A percentile compares a stretch with the other conserved stretches of the same genome.
Conservation (phyloP, 2,329 filamentous ascomycete species). For the Aspergillus novoparasiticus region DNA sequence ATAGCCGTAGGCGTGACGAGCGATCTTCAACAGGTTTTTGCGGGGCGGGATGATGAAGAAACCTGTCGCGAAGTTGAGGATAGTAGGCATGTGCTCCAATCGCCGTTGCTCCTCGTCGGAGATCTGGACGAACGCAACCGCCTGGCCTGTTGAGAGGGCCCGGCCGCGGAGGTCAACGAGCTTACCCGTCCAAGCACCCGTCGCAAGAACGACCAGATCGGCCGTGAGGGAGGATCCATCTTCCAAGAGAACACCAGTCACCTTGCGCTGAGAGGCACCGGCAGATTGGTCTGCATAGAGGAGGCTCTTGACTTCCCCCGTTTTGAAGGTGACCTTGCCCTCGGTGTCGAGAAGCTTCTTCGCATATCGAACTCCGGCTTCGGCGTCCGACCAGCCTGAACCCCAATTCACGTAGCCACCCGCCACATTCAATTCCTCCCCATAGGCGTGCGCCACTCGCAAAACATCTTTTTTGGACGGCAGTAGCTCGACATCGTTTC, state of each 20-base stretch:
- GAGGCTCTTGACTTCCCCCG: conserved; percentile 40
- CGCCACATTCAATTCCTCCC: conserved; percentile 34
- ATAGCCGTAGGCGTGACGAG: conserved; percentile 71
- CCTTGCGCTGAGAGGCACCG: conserved; percentile 17
- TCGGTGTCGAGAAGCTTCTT: conserved; percentile 39
- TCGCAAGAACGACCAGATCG: conserved; percentile 76
- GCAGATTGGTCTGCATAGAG: conserved; percentile 23
- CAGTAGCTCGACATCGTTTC: conserved; percentile 37
- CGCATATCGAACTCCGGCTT: conserved; percentile 42
- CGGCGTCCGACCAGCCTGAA: conserved; percentile 51
- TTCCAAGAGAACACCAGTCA: conserved; percentile 54
- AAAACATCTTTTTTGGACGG: conserved; percentile 38
- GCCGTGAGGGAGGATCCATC: conserved; percentile 58
- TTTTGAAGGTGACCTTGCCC: conserved; percentile 38
- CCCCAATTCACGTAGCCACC: conserved; percentile 51
- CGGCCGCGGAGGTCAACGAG: conserved; percentile 77
- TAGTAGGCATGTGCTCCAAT: conserved; percentile 68
- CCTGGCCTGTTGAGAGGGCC: conserved; percentile 79
- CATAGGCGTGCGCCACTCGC: conserved; percentile 38
- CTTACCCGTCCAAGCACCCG: conserved; percentile 82
- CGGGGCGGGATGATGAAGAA: conserved; percentile 60
- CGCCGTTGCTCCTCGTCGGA: conserved; percentile 68
- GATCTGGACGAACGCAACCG: conserved; percentile 75
- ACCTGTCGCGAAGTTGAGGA: conserved; percentile 51
- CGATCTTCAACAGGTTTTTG: conserved; percentile 65